A percentile compares a stretch with the other conserved stretches of the same genome.
phyloP scores from a whole-genome alignment of 345 rosid species.

The Eutrema heterophyllum region DNA sequence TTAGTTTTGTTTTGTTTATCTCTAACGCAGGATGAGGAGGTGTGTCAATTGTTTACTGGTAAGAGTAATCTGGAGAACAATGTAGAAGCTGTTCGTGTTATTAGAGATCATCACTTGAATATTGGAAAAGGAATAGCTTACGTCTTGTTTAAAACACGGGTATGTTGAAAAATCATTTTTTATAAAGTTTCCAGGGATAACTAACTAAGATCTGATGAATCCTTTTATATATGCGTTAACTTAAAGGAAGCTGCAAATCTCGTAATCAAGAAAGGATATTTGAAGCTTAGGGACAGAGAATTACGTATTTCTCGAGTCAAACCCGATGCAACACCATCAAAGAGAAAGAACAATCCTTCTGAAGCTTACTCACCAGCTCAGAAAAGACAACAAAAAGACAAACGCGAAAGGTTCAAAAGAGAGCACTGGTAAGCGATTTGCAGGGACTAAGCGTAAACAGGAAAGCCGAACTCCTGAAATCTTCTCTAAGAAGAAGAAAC shows the following conservation, averaged over 20 bases:
- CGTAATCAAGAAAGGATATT: conserved; percentile 49
- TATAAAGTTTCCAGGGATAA: background rate
- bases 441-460: conserved; percentile 66
- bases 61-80: conserved; percentile 51
- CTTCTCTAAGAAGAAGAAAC: conserved; percentile 50
- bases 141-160: conserved; percentile 82
- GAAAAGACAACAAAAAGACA: conserved; percentile 44
- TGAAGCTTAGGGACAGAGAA: conserved; percentile 77
- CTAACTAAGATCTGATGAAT: background rate
- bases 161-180: conserved; percentile 15
- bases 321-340: conserved; percentile 56
- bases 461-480: conserved; percentile 57
- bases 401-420: conserved; percentile 33
- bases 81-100: conserved; percentile 87
- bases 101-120: conserved; percentile 77
- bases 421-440: conserved; percentile 39
- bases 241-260: conserved; percentile 74
- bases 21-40: conserved; percentile 72
- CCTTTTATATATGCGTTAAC: background rate
- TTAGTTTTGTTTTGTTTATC: background rate
- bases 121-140: conserved; percentile 96
- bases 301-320: conserved; percentile 59
- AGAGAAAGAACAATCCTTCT: conserved; percentile 48
- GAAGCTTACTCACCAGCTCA: conserved; percentile 37
- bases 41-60: conserved; percentile 71